Evolutionary conservation across 441 rosid genomes (phyloP).

Genomic region (Capsella rubella): DNA sequence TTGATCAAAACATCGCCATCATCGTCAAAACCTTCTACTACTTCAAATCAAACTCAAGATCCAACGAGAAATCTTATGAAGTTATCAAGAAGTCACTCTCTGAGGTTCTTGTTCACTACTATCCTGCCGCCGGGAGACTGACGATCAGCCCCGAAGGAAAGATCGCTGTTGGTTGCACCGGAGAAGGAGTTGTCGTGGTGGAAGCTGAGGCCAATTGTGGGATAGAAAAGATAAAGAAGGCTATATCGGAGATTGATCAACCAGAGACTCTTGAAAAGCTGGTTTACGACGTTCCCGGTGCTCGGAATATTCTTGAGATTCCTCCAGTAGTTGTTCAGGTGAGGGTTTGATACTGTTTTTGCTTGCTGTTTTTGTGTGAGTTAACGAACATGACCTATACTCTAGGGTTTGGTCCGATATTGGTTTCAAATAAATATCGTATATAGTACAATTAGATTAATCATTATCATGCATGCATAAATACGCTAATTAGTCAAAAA

Average conservation of each 20-base stretch:
- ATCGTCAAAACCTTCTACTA: constrained; percentile 74
- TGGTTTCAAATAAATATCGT: constrained; percentile 9
- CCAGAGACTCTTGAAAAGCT: constrained; percentile 76
- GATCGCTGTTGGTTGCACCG: constrained; percentile 74
- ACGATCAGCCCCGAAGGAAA: constrained; percentile 77
- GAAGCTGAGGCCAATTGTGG: constrained; percentile 80
- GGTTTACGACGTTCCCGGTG: constrained; percentile 73
- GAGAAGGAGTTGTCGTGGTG: constrained; percentile 85
- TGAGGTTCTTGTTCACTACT: constrained; percentile 72
- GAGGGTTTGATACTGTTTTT: constrained; percentile 18
- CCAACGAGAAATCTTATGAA: constrained; percentile 67
- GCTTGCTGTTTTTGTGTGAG: constrained; percentile 33
- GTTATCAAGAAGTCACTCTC: constrained; percentile 68
- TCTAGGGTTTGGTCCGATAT: constrained; percentile 34
- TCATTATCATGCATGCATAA: constrained; percentile 6
- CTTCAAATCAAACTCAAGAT: constrained; percentile 67
- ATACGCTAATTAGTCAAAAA: neutral
- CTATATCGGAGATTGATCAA: constrained; percentile 57
- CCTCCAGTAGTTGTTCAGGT: constrained; percentile 87
- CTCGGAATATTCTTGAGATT: constrained; percentile 73
- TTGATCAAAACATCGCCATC: constrained; percentile 86
- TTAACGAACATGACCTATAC: constrained; percentile 27
- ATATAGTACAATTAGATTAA: neutral
- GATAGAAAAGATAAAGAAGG: constrained; percentile 62
- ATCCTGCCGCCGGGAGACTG: constrained; percentile 80